A percentile compares a stretch with the other conserved stretches of the same genome.
Evolutionary conservation across 2,329 filamentous ascomycete species (phyloP).

Genomic region (Calonectria pteridis): DNA sequence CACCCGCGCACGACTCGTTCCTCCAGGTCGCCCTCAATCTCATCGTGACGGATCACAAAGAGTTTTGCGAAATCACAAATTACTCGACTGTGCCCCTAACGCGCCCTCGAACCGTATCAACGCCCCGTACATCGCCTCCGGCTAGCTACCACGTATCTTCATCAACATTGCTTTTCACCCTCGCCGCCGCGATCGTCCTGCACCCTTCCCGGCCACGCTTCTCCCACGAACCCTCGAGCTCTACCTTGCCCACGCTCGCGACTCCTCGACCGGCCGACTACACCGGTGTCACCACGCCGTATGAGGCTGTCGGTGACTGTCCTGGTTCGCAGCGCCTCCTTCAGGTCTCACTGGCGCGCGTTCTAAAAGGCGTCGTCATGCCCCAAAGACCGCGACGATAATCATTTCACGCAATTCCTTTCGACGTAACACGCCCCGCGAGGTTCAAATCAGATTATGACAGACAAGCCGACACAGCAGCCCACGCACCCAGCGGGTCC

Average conservation of each 20-base stretch:
- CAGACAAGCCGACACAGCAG: conserved; percentile 67
- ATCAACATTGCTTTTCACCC: conserved; percentile 22
- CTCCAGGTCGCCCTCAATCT: conserved; percentile 42
- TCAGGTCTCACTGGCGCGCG: conserved; percentile 51
- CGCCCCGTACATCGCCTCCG: conserved; percentile 30
- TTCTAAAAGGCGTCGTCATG: conserved; percentile 69
- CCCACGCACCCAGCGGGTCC: conserved; percentile 68
- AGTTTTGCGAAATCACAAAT: conserved; percentile 48
- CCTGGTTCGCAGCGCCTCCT: conserved; percentile 35
- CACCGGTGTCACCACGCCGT: conserved; percentile 27
- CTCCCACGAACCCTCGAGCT: conserved; percentile 31
- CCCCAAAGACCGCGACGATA: conserved; percentile 66
- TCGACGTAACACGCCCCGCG: conserved; percentile 53
- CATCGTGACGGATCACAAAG: conserved; percentile 46
- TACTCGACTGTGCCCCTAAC: conserved; percentile 40
- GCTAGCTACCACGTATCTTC: conserved; percentile 20
- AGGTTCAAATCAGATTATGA: conserved; percentile 70
- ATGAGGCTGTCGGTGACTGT: conserved; percentile 40
- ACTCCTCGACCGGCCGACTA: conserved; percentile 27
- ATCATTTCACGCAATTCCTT: conserved; percentile 55
- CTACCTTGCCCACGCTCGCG: conserved; percentile 30
- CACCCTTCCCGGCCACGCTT: conserved; percentile 36
- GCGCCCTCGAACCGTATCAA: conserved; percentile 37
- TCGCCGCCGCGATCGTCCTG: conserved; percentile 34
- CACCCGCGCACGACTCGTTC: conserved; percentile 43